A percentile compares a stretch with the other conserved stretches of the same genome.
These are phyloP conservation scores for Hyparrhenia diplandra DNA, from an alignment of 176 grass and related monocot genomes.

Conservation along the genomic window DNA sequence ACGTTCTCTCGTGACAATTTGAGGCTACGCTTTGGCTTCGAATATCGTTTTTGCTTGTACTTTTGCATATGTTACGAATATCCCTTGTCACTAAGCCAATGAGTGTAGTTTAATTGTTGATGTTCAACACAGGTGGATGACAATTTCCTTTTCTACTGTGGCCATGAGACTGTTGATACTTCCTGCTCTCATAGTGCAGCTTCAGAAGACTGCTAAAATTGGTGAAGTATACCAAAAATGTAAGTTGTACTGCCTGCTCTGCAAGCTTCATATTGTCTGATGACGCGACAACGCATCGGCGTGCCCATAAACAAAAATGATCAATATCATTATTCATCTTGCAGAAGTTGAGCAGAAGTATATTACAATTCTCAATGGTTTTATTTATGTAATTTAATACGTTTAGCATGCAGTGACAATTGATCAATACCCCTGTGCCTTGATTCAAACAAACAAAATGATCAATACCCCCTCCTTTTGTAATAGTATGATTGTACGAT, in stretches of 20 bases:
- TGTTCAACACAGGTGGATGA: slow-evolving; percentile 65
- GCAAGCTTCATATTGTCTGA: neutral
- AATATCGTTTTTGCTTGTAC: neutral
- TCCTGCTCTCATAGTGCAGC: slow-evolving; percentile 61
- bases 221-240: slow-evolving; percentile 43
- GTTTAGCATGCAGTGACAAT: neutral
- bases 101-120: neutral
- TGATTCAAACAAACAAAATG: neutral
- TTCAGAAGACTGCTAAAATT: slow-evolving; percentile 66
- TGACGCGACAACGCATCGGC: neutral
- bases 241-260: slow-evolving; percentile 34
- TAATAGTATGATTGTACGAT: neutral
- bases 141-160: slow-evolving; percentile 77
- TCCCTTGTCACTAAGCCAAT: neutral
- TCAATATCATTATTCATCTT: slow-evolving; percentile 3
- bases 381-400: neutral
- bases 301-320: neutral
- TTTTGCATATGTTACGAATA: neutral
- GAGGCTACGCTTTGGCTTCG: neutral
- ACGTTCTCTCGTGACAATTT: neutral
- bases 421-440: neutral
- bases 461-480: neutral
- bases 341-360: neutral
- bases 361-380: neutral
- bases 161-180: slow-evolving; percentile 73